Evolutionary conservation across 805 yeast genomes (phyloP), one percentile per base, ranked within the genome.

Genomic region (Grigorovia jiainica): DNA sequence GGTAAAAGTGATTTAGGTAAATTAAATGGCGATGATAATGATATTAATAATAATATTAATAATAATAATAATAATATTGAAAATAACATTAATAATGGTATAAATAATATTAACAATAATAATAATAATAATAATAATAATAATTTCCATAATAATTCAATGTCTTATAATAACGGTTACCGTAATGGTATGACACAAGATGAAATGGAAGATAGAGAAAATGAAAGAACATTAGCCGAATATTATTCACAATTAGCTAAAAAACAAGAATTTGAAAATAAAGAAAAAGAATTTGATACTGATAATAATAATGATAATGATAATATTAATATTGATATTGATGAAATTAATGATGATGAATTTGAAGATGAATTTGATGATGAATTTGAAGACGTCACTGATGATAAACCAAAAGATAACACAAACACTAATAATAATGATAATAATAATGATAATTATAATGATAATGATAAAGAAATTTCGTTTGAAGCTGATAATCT

Each of bases 221-320:
- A 80, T 30, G 82, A 82, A 60, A 85, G 79, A 51, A 86, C 87
- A 2, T 61, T 78, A 51, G 72, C 76, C n/a, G 79, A 77, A 15
- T 85, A 84, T 57, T 85, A 85, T 57, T 87, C 87, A 8, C 78
- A 80, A 50, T 68, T 84, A 60, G 87, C 84, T 8, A 78, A 76
- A 47, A 72, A 78, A 51, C 83, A 82, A 55, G 80, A 75, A 5
- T 78, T 70, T 9, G 10, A 85, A 67, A 18, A 68, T 9, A 75
- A 67, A 1, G 75, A 70, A 2, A 72, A 67, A 2, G n/a, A n/a
- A n/a, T n/a, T n/a, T n/a, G n/a, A n/a, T n/a, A n/a, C n/a, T n/a
- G n/a, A n/a, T n/a, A n/a, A n/a, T n/a, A 73, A 64, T 3, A 67
- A 64, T 5, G 72, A 63, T 7, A 70, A 63, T 35, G 9, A 84